These are phyloP conservation scores for Fusarium sp. DNA, from an alignment of 2,329 filamentous ascomycete genomes.

Conservation along the genomic window DNA sequence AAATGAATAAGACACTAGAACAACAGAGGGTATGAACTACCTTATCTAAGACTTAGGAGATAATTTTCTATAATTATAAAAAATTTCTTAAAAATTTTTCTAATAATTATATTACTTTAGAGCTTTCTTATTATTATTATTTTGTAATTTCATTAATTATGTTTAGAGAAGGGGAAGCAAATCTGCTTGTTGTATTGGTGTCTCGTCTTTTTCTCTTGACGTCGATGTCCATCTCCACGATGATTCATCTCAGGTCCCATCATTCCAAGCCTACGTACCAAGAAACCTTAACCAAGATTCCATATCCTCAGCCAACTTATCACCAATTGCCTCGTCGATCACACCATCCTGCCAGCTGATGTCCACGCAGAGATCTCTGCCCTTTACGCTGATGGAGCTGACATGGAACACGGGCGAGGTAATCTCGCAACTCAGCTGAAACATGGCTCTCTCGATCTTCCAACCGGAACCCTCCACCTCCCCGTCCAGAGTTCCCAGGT, in stretches of 20 bases:
- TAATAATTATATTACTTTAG: too few species aligned
- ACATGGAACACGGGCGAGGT: constrained; percentile 37
- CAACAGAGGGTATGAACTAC: too few species aligned
- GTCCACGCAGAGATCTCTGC: constrained; percentile 39
- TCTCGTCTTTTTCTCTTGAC: too few species aligned
- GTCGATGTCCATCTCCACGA: neutral
- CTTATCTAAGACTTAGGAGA: too few species aligned
- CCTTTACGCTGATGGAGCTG: constrained; percentile 38
- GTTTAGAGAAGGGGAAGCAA: too few species aligned
- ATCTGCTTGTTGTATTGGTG: too few species aligned
- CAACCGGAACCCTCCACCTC: constrained; percentile 19
- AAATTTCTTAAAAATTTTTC: too few species aligned
- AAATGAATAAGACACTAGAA: too few species aligned
- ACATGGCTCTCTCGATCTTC: constrained; percentile 36
- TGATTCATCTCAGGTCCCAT: neutral
- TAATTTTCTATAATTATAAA: too few species aligned
- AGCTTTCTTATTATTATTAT: too few species aligned
- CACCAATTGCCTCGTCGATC: constrained; percentile 31
- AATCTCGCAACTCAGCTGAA: constrained; percentile 40
- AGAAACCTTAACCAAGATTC: constrained; percentile 38
- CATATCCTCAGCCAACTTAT: constrained; percentile 35
- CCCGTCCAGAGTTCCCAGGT: constrained; percentile 45
- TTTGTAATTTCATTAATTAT: too few species aligned
- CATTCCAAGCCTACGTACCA: constrained; percentile 22
- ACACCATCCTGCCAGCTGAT: constrained; percentile 41